Percentiles rank a stretch among this genome's conserved stretches.
These are phyloP conservation scores for Brassica cretica DNA, from an alignment of 345 rosid genomes.

Conservation along the genomic window DNA sequence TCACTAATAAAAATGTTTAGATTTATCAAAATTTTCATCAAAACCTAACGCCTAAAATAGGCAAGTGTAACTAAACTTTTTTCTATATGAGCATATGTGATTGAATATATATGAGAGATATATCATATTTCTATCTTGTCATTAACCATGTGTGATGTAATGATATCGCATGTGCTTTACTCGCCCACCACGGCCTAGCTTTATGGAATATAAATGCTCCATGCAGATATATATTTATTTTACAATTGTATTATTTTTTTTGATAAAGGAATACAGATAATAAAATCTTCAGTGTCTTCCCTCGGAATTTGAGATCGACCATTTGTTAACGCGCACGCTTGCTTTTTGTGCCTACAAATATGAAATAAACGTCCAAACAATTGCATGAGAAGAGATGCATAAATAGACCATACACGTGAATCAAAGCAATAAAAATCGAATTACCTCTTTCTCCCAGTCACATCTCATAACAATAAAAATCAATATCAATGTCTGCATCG, in stretches of 20 bases:
- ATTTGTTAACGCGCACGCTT: constrained; percentile 2
- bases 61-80: background rate
- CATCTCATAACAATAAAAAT: constrained; percentile 42
- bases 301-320: background rate
- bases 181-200: background rate
- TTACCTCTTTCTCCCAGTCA: constrained; percentile 65
- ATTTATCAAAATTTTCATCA: background rate
- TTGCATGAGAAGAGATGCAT: background rate
- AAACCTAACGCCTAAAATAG: background rate
- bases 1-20: too few species aligned
- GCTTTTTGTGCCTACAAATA: constrained; percentile 23
- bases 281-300: background rate
- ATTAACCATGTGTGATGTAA: background rate
- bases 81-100: background rate
- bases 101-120: background rate
- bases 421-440: background rate
- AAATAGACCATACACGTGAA: background rate
- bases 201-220: background rate
- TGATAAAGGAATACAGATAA: background rate
- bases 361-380: background rate
- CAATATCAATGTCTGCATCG: constrained; percentile 54
- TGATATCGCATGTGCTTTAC: background rate
- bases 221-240: background rate
- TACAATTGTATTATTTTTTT: background rate
- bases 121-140: background rate